Conservation (phyloP, 2,329 filamentous ascomycete genomes). For the Pseudocercospora musae region DNA sequence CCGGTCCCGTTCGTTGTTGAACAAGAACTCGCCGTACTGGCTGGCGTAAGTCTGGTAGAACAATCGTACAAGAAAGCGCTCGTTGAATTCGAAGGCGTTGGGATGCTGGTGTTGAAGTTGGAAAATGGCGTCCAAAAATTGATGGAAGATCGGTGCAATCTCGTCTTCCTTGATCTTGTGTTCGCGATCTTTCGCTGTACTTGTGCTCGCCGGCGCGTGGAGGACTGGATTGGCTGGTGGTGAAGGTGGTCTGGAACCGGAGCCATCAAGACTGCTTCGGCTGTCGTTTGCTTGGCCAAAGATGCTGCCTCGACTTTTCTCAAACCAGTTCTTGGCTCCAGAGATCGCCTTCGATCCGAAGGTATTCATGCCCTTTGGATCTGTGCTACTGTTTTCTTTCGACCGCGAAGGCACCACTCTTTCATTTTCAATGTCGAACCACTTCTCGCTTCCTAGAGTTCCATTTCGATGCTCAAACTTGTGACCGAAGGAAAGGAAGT, state of each 20-base stretch:
- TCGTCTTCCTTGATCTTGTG: constrained; percentile 81
- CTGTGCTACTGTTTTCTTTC: constrained; percentile 47
- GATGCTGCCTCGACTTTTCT: constrained; percentile 54
- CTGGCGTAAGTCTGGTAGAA: constrained; percentile 94
- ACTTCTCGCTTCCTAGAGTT: constrained; percentile 83
- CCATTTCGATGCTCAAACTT: constrained; percentile 95
- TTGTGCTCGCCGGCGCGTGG: constrained; percentile 43
- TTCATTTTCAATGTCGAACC: constrained; percentile 87
- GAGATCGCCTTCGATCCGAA: constrained; percentile 65
- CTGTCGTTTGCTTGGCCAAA: constrained; percentile 53
- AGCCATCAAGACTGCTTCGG: constrained; percentile 58
- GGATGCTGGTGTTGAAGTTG: constrained; percentile 84
- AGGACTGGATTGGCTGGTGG: constrained; percentile 46
- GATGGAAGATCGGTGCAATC: constrained; percentile 93
- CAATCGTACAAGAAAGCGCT: constrained; percentile 82
- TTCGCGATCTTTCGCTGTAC: constrained; percentile 50
- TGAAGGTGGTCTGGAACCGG: constrained; percentile 35
- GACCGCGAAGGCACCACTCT: constrained; percentile 52
- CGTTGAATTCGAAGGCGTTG: constrained; percentile 91
- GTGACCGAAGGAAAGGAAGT: constrained; percentile 96
- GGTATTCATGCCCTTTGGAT: constrained; percentile 44
- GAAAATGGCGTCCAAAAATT: constrained; percentile 92
- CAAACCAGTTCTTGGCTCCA: constrained; percentile 80
- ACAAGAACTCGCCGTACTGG: constrained; percentile 95
- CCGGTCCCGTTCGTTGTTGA: constrained; percentile 89